These are phyloP conservation scores for Xanthoparmelia taractica DNA, from an alignment of 495 filamentous ascomycete genomes.

Conservation along the genomic window DNA sequence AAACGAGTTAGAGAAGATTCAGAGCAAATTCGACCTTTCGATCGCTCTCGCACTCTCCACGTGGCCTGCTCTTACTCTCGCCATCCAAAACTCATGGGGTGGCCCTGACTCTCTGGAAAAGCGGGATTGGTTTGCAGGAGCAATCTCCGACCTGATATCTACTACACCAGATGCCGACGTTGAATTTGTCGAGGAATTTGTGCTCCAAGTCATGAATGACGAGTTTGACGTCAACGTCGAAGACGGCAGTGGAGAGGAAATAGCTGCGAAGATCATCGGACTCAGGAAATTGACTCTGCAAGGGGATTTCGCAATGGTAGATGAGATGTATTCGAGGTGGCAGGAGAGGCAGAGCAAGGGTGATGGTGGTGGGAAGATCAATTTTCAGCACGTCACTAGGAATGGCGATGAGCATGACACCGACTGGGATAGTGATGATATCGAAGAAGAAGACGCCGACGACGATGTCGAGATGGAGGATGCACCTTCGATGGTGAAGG, in stretches of 20 bases:
- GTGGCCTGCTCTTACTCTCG: conserved; percentile 81
- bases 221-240: conserved; percentile 91
- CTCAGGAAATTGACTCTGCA: conserved; percentile 51
- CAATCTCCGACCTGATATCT: conserved; percentile 71
- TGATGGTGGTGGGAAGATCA: conserved; percentile 42
- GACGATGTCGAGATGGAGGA: conserved; percentile 71
- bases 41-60: conserved; percentile 70
- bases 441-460: conserved; percentile 44
- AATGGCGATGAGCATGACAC: conserved; percentile 44
- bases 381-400: conserved; percentile 51
- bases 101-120: conserved; percentile 79
- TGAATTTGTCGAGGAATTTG: conserved; percentile 73
- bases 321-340: conserved; percentile 59
- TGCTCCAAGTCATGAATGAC: conserved; percentile 86
- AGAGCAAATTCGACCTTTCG: conserved; percentile 64
- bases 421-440: conserved; percentile 49
- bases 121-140: conserved; percentile 91
- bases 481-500: conserved; percentile 52
- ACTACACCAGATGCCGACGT: conserved; percentile 66
- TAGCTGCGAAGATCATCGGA: conserved; percentile 64
- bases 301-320: conserved; percentile 61
- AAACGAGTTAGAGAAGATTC: conserved; percentile 27
- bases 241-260: conserved; percentile 69
- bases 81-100: conserved; percentile 82
- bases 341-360: conserved; percentile 48